Percentiles rank a stretch among this genome's conserved stretches.
These are phyloP conservation scores for Mallotus nudiflorus DNA, from an alignment of 345 rosid genomes.

Conservation along the genomic window DNA sequence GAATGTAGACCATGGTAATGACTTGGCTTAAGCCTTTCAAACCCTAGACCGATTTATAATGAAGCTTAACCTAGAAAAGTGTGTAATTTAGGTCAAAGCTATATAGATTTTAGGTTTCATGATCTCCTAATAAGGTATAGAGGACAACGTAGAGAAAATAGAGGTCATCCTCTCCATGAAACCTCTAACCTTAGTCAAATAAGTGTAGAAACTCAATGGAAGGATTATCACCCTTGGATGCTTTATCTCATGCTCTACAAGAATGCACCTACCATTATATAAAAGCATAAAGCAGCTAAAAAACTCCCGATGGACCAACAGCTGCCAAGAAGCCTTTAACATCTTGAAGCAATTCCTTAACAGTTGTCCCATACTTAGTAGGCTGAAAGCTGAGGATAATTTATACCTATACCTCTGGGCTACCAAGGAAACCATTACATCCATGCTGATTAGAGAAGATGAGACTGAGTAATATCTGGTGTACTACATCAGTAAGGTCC, in stretches of 20 bases:
- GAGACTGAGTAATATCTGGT: too few species aligned
- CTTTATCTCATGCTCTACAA: not conserved
- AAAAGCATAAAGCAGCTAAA: not conserved
- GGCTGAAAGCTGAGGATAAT: not conserved
- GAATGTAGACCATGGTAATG: not conserved
- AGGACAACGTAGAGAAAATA: not conserved
- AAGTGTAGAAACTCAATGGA: too few species aligned
- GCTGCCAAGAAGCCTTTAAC: not conserved
- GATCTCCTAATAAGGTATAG: not conserved
- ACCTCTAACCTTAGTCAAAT: not conserved
- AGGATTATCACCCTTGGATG: not conserved
- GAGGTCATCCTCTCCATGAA: not conserved
- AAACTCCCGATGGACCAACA: not conserved
- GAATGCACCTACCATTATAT: not conserved
- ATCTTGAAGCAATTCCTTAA: not conserved
- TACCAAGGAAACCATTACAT: too few species aligned
- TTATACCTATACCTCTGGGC: too few species aligned
- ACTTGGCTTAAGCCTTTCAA: not conserved
- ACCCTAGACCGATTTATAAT: not conserved
- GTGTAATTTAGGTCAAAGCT: not conserved
- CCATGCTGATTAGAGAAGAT: too few species aligned
- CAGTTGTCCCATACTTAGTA: not conserved
- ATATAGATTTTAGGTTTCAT: not conserved
- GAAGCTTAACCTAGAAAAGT: not conserved
- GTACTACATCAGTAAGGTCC: too few species aligned